Conservation (phyloP, 164 flowering plant species). For the Buxus sempervirens region DNA sequence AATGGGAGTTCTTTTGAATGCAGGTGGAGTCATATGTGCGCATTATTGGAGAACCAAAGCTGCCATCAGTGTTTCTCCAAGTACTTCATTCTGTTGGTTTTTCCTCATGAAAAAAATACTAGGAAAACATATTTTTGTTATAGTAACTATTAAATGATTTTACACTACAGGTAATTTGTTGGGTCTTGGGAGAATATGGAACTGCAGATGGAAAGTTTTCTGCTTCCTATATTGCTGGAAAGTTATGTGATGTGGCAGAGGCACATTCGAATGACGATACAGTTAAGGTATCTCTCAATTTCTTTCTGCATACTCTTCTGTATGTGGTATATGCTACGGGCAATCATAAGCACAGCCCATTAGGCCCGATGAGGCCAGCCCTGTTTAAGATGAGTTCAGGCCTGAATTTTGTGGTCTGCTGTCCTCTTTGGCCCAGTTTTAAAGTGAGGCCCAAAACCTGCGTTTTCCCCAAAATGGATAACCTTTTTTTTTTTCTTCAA, state of each 20-base stretch:
- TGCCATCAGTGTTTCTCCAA: constrained; percentile 91
- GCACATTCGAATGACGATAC: constrained; percentile 87
- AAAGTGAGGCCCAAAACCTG: too few species aligned
- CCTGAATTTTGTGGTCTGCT: too few species aligned
- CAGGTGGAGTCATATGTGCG: constrained; percentile 95
- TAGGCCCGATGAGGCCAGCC: too few species aligned
- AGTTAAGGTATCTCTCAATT: constrained; percentile 58
- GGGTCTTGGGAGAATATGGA: constrained; percentile 99
- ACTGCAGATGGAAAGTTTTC: constrained; percentile 91
- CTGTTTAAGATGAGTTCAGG: too few species aligned
- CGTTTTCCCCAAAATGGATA: too few species aligned
- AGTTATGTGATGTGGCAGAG: constrained; percentile 96
- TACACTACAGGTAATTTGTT: constrained; percentile 76
- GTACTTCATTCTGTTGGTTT: constrained; percentile 29
- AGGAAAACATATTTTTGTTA: not conserved
- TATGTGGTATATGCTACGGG: too few species aligned
- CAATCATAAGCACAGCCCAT: too few species aligned
- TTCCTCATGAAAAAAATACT: constrained; percentile 1
- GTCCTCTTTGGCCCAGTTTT: too few species aligned
- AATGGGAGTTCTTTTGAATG: constrained; percentile 13
- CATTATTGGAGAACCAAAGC: constrained; percentile 90
- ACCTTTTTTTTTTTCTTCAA: too few species aligned
- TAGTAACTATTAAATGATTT: not conserved
- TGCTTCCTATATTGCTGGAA: constrained; percentile 84
- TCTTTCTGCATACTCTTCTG: too few species aligned